Base-by-base conservation (phyloP, 495 filamentous ascomycete species). In the Penicillium steckii region DNA sequence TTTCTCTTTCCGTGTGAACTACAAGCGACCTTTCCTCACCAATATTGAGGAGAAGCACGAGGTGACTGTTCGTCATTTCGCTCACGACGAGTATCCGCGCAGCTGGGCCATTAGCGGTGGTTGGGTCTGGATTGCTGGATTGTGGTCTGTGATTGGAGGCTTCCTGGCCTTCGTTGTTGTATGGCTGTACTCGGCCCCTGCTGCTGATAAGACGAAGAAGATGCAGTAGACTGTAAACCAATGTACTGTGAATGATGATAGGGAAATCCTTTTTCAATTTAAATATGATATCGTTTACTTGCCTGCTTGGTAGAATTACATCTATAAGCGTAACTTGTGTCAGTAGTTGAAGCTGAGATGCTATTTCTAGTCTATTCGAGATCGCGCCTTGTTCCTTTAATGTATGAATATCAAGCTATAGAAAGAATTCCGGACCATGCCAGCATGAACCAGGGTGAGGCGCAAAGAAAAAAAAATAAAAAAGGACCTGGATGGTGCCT, bases 1-100 rank as follows among this genome's bases (percentile, higher is more conserved):
- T 68, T 97, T 97, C 80, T 91, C 93, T 64, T 96, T 97, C 83
- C 82, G 82, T 66, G 80, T 96, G 63, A 93, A 96, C 79, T 96
- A 97, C 79, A 93, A 92, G 76, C 86, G 94, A 3, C 91, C 95
- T 2, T 95, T 96, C 78, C 65, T 94, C 56, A 92, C 84, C 65
- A 86, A 84, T 65, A 67, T 98, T 45, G 94, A 97, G 62, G 90
- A 96, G 79, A 98, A 97, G 83, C 83, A 86, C 58, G 91, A 90
- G 25, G 91, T 97, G 21, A 94, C 93, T 0, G 89, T 97, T 18
- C 80, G 94, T 19, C 94, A 98, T 74, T 94, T 94, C 68, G 94
- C 94, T 7, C 94, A 98, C 76, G 84, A 98, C 62, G 94, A 98
- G 74, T 98, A 88, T 80, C 89, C 91, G 37, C 80, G 94, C 60